Conservation (phyloP, 2,329 filamentous ascomycete species). For the Chalaropsis ovoidea region DNA sequence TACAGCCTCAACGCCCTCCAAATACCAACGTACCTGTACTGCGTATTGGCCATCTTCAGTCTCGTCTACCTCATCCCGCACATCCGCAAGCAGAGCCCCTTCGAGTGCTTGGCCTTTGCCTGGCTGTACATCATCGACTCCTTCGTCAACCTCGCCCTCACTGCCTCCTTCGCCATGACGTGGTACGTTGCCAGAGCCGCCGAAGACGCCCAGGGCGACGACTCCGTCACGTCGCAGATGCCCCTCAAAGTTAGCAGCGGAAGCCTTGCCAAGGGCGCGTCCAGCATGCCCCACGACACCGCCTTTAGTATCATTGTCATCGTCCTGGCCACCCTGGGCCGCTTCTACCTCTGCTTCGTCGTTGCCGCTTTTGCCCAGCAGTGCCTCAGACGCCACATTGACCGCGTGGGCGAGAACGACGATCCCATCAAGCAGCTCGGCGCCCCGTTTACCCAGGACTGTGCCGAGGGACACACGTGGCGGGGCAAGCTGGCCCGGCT, state of each 20-base stretch:
- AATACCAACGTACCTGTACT: conserved; percentile 86
- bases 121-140: conserved; percentile 81
- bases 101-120: conserved; percentile 70
- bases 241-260: conserved; percentile 20
- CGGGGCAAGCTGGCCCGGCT: conserved; percentile 65
- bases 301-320: conserved; percentile 70
- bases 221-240: conserved; percentile 24
- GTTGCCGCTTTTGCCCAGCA: conserved; percentile 74
- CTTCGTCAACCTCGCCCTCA: conserved; percentile 71
- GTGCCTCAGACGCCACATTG: conserved; percentile 57
- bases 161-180: conserved; percentile 65
- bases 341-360: conserved; percentile 74
- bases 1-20: conserved; percentile 73
- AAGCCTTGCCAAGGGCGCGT: conserved; percentile 18
- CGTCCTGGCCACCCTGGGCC: conserved; percentile 59
- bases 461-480: conserved; percentile 69
- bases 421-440: conserved; percentile 23
- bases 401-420: conserved; percentile 22
- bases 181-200: conserved; percentile 68
- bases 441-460: conserved; percentile 58
- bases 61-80: conserved; percentile 64
- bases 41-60: conserved; percentile 57
- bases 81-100: conserved; percentile 65
- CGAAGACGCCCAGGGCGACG: conserved; percentile 22
- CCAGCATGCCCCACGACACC: conserved; percentile 44